A percentile compares a stretch with the other conserved stretches of the same genome.
These are phyloP conservation scores for Tetramitus jugosus DNA, from an alignment of 208 protist species.

Conservation along the genomic window DNA sequence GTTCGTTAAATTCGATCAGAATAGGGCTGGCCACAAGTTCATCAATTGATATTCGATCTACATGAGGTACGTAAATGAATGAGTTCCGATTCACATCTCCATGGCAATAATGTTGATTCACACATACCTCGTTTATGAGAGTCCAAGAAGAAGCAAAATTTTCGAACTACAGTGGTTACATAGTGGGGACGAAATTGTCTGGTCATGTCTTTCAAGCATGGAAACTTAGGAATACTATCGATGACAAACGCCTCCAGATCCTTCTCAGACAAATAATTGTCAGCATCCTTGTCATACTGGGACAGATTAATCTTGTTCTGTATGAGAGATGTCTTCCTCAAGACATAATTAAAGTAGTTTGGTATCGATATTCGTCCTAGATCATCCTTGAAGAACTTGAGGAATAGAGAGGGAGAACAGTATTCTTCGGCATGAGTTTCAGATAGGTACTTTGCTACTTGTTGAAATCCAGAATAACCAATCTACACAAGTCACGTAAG, in stretches of 20 bases:
- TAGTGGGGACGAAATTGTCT: slow-evolving; percentile 68
- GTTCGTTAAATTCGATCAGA: slow-evolving; percentile 71
- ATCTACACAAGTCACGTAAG: too few relatives aligned
- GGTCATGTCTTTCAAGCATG: slow-evolving; percentile 48
- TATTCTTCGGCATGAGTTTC: not conserved
- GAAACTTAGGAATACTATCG: slow-evolving; percentile 44
- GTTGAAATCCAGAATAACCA: not conserved
- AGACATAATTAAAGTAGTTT: not conserved
- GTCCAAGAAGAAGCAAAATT: slow-evolving; percentile 76
- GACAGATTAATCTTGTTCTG: slow-evolving; percentile 67
- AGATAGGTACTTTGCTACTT: not conserved
- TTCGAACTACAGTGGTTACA: slow-evolving; percentile 69
- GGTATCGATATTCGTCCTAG: not conserved
- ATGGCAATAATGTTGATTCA: too few relatives aligned
- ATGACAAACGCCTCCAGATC: slow-evolving; percentile 73
- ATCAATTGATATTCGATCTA: slow-evolving; percentile 63
- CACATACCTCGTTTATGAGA: slow-evolving; percentile 53
- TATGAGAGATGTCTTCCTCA: slow-evolving; percentile 56
- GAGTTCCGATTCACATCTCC: too few relatives aligned
- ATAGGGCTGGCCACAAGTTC: slow-evolving; percentile 59
- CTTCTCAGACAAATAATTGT: slow-evolving; percentile 65
- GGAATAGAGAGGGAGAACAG: not conserved
- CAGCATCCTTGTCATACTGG: slow-evolving; percentile 68
- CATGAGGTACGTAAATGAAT: too few relatives aligned
- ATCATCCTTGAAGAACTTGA: not conserved